Conservation (phyloP, 192 early-diverging fungal species). For the Podila epicladia region DNA sequence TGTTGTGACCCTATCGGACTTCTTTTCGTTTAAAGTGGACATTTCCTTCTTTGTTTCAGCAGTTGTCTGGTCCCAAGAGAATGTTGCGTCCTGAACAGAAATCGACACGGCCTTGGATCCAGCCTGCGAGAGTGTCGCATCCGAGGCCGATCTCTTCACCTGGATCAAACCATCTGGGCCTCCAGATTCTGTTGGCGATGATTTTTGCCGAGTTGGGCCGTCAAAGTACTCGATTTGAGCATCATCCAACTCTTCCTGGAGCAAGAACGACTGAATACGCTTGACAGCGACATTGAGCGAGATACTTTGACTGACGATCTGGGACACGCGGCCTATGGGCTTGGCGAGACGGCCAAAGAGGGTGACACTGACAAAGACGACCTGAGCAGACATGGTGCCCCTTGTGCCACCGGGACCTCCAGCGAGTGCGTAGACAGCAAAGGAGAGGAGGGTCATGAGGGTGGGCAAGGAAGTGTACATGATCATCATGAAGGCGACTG, state of each 20-base stretch:
- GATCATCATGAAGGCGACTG: constrained; percentile 18
- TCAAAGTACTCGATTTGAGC: not conserved
- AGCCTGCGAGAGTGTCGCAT: not conserved
- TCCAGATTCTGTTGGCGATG: not conserved
- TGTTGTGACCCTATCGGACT: too few species aligned
- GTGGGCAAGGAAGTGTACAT: constrained; percentile 9
- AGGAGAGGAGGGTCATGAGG: constrained; percentile 16
- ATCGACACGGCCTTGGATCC: not conserved
- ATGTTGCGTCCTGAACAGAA: not conserved
- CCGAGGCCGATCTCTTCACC: not conserved
- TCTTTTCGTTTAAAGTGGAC: not conserved
- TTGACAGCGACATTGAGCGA: constrained; percentile 8
- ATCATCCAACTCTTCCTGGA: constrained; percentile 19
- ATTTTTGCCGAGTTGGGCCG: not conserved
- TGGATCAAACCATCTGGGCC: not conserved
- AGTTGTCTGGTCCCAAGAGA: constrained; percentile 2
- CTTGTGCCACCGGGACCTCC: not conserved
- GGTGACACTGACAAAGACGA: constrained; percentile 22
- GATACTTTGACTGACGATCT: constrained; percentile 1
- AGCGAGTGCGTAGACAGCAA: constrained; percentile 9
- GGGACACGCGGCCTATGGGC: constrained; percentile 7
- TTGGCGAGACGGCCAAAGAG: constrained; percentile 5
- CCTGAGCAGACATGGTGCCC: constrained; percentile 3
- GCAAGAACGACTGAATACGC: constrained; percentile 12
- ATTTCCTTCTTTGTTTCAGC: constrained; percentile 1